Evolutionary conservation across 208 protist genomes (phyloP).

Genomic region (Angomonas desouzai): DNA sequence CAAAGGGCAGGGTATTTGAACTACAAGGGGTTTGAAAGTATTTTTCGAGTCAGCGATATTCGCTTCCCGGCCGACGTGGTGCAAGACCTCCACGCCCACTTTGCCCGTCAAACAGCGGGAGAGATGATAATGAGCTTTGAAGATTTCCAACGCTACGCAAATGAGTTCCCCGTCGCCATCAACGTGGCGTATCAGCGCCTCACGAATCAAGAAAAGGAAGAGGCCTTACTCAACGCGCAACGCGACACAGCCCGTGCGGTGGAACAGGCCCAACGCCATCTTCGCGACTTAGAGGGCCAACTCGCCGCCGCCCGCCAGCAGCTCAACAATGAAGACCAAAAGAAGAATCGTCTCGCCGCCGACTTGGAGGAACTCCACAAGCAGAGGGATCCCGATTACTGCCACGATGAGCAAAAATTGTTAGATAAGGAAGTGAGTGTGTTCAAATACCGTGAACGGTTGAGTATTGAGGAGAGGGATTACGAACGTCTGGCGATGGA

Average conservation of each 20-base stretch:
- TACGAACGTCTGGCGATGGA: constrained; percentile 71
- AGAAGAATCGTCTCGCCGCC: constrained; percentile 33
- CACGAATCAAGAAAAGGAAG: constrained; percentile 48
- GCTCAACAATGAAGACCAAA: constrained; percentile 32
- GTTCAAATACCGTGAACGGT: constrained; percentile 64
- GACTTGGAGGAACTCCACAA: constrained; percentile 46
- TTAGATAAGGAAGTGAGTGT: constrained; percentile 79
- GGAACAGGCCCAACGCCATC: constrained; percentile 30
- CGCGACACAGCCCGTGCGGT: constrained; percentile 29
- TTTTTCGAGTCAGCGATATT: constrained; percentile 53
- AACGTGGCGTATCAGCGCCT: constrained; percentile 67
- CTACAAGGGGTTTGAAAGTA: constrained; percentile 42
- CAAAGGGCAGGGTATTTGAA: constrained; percentile 22
- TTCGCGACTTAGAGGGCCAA: constrained; percentile 41
- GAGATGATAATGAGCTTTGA: constrained; percentile 34
- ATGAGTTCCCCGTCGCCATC: constrained; percentile 57
- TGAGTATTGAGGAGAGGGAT: constrained; percentile 60
- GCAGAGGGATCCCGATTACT: constrained; percentile 39
- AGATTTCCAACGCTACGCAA: constrained; percentile 59
- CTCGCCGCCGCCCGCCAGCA: constrained; percentile 34
- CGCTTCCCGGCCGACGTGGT: constrained; percentile 50
- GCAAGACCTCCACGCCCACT: constrained; percentile 53
- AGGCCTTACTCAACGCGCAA: constrained; percentile 45
- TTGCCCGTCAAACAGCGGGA: constrained; percentile 20
- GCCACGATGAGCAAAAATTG: constrained; percentile 61